A percentile compares a stretch with the other conserved stretches of the same genome.
These are phyloP conservation scores for Avena sativa DNA, from an alignment of 176 grass and related monocot genomes.

Conservation along the genomic window DNA sequence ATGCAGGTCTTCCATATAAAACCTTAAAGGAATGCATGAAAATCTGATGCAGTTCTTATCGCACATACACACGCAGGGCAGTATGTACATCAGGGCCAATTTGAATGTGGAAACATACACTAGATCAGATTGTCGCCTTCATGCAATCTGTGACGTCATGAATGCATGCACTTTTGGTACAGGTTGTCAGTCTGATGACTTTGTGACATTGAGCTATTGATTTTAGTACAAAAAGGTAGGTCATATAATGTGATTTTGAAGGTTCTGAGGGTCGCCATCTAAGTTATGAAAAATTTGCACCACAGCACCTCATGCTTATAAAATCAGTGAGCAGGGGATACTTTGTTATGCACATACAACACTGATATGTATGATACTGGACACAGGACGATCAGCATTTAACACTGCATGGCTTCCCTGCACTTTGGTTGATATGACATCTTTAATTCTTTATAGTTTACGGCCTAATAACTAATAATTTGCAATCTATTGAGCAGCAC, in stretches of 20 bases:
- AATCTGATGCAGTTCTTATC: not conserved
- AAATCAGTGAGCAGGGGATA: slow-evolving; percentile 4
- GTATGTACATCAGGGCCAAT: not conserved
- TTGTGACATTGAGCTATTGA: not conserved
- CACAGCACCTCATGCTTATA: not conserved
- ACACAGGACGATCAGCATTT: not conserved
- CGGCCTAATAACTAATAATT: slow-evolving; percentile 19
- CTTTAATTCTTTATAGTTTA: not conserved
- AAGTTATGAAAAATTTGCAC: slow-evolving; percentile 2
- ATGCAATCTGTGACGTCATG: not conserved
- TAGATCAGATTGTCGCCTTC: not conserved
- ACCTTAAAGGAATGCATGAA: not conserved
- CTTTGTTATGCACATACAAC: slow-evolving; percentile 13
- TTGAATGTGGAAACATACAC: not conserved
- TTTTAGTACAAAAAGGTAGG: slow-evolving; percentile 12
- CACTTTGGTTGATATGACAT: not conserved
- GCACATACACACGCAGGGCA: not conserved
- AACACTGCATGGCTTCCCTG: not conserved
- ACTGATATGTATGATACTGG: not conserved
- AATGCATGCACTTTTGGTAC: not conserved
- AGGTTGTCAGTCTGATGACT: not conserved
- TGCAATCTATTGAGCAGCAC: slow-evolving; percentile 64
- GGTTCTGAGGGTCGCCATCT: not conserved
- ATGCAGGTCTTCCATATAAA: not conserved
- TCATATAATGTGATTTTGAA: slow-evolving; percentile 3